Conservation (phyloP, 2,329 filamentous ascomycete species). For the Aureobasidium sp. region DNA sequence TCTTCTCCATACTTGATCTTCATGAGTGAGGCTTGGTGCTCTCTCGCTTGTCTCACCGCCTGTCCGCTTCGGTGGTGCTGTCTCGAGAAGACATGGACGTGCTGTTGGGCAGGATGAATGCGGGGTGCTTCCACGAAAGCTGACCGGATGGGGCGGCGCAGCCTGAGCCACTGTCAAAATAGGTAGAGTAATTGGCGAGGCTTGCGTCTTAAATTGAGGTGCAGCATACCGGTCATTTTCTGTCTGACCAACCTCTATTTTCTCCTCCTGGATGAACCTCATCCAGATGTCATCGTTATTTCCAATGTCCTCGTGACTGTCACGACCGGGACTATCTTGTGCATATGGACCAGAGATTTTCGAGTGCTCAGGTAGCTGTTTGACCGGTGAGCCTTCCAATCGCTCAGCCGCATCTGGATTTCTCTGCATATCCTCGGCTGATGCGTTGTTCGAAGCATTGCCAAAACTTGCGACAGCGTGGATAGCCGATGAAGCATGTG, state of each 20-base stretch:
- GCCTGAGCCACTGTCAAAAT: not conserved
- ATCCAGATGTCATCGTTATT: not conserved
- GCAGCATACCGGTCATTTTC: not conserved
- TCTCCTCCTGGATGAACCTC: not conserved
- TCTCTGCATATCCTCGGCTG: not conserved
- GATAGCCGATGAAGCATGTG: not conserved
- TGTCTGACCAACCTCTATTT: not conserved
- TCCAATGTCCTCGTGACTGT: not conserved
- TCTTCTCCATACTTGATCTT: not conserved
- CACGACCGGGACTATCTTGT: not conserved
- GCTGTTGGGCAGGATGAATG: slow-evolving; percentile 1
- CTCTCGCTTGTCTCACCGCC: not conserved
- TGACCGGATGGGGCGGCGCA: not conserved
- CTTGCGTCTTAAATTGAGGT: not conserved
- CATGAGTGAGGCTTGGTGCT: not conserved
- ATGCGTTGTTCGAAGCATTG: not conserved
- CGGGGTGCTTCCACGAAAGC: not conserved
- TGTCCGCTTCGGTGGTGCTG: not conserved
- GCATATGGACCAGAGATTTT: not conserved
- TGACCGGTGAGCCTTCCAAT: not conserved
- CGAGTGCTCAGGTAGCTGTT: not conserved
- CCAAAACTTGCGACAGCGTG: not conserved
- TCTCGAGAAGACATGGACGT: slow-evolving; percentile 1
- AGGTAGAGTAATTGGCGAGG: not conserved
- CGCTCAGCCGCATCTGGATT: not conserved